Conservation (phyloP, 2,329 filamentous ascomycete genomes). For the Fusarium piperis region DNA sequence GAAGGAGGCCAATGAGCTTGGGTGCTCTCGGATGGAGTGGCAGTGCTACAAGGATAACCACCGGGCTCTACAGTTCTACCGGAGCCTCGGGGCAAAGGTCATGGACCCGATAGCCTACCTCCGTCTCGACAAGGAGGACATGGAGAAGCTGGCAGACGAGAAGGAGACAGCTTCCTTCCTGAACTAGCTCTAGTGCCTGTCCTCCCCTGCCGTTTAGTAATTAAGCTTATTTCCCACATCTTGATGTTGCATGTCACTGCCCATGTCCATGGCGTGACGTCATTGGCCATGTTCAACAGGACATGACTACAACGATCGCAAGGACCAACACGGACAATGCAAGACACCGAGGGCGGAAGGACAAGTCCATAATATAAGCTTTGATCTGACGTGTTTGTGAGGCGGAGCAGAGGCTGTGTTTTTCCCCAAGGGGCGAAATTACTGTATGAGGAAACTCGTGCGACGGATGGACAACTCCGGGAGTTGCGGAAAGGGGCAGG, state of each 20-base stretch:
- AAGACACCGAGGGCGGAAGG: not conserved
- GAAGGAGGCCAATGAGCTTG: not conserved
- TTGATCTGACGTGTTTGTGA: constrained; percentile 12
- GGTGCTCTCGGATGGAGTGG: constrained; percentile 5
- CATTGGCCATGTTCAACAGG: not conserved
- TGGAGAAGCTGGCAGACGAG: not conserved
- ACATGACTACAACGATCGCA: not conserved
- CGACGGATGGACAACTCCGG: not conserved
- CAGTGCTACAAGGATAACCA: constrained; percentile 7
- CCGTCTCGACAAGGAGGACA: constrained; percentile 7
- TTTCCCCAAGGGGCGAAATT: not conserved
- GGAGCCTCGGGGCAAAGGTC: constrained; percentile 11
- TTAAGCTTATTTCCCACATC: not conserved
- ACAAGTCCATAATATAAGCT: not conserved
- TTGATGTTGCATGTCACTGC: not conserved
- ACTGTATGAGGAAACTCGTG: not conserved
- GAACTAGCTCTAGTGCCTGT: not conserved
- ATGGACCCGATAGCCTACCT: not conserved
- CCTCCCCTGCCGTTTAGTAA: not conserved
- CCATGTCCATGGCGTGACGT: not conserved
- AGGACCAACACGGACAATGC: not conserved
- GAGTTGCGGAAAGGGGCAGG: not conserved
- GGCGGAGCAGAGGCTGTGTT: constrained; percentile 1
- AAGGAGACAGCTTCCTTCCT: not conserved
- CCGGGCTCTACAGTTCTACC: constrained; percentile 4